Conservation (phyloP, 2,329 filamentous ascomycete species). For the Claviceps sorghi region DNA sequence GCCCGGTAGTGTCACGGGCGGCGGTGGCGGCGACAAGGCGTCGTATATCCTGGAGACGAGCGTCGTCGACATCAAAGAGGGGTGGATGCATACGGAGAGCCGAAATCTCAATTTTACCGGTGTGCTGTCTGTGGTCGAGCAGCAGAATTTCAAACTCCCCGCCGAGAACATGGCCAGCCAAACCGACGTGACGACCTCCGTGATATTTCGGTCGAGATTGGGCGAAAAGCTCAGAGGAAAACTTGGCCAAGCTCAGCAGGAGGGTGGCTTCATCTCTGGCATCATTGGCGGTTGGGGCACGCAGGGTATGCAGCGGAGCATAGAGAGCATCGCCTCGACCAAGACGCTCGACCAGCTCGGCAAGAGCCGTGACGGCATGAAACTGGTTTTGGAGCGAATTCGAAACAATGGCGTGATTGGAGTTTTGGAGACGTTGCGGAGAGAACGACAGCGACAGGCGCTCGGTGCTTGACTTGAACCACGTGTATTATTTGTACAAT, state of each 20-base stretch:
- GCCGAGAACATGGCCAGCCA: conserved; percentile 16
- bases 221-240: conserved; percentile 51
- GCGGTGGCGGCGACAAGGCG: conserved; percentile 49
- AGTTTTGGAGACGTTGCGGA: conserved; percentile 40
- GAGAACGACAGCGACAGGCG: conserved; percentile 23
- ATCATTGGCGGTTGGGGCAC: conserved; percentile 47
- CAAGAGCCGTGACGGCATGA: conserved; percentile 74
- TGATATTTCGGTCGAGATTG: conserved; percentile 57
- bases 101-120: conserved; percentile 72
- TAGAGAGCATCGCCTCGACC: conserved; percentile 63
- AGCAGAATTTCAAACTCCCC: conserved; percentile 49
- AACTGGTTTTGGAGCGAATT: conserved; percentile 58
- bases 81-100: conserved; percentile 72
- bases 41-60: conserved; percentile 71
- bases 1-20: conserved; percentile 54
- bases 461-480: conserved; percentile 4
- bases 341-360: conserved; percentile 65
- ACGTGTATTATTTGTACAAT: conserved; percentile 1
- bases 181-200: conserved; percentile 59
- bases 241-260: conserved; percentile 31
- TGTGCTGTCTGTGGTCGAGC: conserved; percentile 63
- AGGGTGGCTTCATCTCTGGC: conserved; percentile 34
- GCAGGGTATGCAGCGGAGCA: conserved; percentile 60
- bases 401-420: conserved; percentile 44
- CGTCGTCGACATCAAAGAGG: conserved; percentile 62